These are phyloP conservation scores for grape (Vitis vinifera) DNA, from an alignment of 164 flowering plant genomes.

Conservation along the genomic window ASM3070453v1 NC_081805.1:24154001-24154500, in stretches of 20 bases:
- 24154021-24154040: constrained; percentile 85
- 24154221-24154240: constrained; percentile 80
- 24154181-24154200: constrained; percentile 69
- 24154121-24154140: constrained; percentile 81
- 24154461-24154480: constrained; percentile 81
- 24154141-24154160: constrained; percentile 84
- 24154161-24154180: constrained; percentile 88
- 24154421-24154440: constrained; percentile 55
- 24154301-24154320: constrained; percentile 82
- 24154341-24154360: constrained; percentile 57
- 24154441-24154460: constrained; percentile 65
- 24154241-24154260: constrained; percentile 78
- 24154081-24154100: constrained; percentile 77
- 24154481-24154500: constrained; percentile 80
- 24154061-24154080: constrained; percentile 78
- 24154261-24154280: constrained; percentile 70
- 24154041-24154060: constrained; percentile 75
- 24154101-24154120: constrained; percentile 93
- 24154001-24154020: constrained; percentile 75
- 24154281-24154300: constrained; percentile 90
- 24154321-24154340: constrained; percentile 75
- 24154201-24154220: constrained; percentile 72
- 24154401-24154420: constrained; percentile 65
- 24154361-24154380: constrained; percentile 54
- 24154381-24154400: constrained; percentile 71